A percentile compares a stretch with the other conserved stretches of the same genome.
These are phyloP conservation scores for Malassezia arunalokei DNA, from an alignment of 1,284 basidiomycete species.

Conservation along the genomic window DNA sequence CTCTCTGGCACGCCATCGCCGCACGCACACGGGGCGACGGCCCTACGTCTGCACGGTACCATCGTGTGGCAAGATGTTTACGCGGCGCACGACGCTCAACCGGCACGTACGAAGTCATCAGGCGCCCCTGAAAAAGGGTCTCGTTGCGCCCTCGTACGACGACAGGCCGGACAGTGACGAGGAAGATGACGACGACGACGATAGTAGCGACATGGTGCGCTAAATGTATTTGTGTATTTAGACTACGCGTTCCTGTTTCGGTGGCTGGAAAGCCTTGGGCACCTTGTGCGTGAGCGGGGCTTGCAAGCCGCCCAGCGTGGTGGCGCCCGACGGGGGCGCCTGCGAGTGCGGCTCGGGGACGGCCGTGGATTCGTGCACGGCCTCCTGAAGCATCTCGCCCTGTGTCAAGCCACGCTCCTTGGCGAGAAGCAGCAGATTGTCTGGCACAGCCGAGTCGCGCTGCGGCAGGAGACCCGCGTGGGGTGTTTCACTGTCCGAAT, in stretches of 20 bases:
- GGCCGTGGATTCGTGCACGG: conserved; percentile 1
- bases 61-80: conserved; percentile 44
- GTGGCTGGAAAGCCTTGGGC: too few relatives aligned
- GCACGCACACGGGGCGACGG: conserved; percentile 56
- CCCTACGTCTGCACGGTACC: conserved; percentile 45
- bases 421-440: not conserved
- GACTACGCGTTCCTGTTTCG: not conserved
- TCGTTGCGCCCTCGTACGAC: conserved; percentile 9
- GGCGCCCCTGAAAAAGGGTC: conserved; percentile 23
- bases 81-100: conserved; percentile 44
- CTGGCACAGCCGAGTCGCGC: conserved; percentile 3
- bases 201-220: not conserved
- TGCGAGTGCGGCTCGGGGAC: not conserved
- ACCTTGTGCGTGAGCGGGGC: not conserved
- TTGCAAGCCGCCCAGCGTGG: not conserved
- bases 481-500: not conserved
- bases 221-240: not conserved
- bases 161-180: conserved; percentile 28
- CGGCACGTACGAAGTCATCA: conserved; percentile 40
- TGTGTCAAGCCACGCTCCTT: conserved; percentile 1
- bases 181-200: conserved; percentile 23
- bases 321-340: not conserved
- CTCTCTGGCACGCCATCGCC: conserved; percentile 55
- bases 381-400: conserved; percentile 10
- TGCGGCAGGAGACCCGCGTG: conserved; percentile 5